Conservation (phyloP, 139 green algal species). For the Coelastrella sp. region DNA sequence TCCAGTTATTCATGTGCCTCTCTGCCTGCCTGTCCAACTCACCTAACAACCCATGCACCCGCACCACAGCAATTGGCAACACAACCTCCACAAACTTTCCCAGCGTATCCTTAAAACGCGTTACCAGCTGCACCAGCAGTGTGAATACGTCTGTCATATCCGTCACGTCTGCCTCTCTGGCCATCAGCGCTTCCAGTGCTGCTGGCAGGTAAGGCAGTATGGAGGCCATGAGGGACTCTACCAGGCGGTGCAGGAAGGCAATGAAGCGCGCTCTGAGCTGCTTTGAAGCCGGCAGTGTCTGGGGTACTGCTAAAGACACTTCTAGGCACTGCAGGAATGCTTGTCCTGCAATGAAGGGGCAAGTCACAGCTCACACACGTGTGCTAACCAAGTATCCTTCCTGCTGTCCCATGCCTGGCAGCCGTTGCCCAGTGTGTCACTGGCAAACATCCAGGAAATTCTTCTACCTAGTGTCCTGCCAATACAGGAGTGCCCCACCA, state of each 20-base stretch:
- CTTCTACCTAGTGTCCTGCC: too few species aligned
- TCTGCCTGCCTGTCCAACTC: not conserved
- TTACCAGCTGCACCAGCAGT: slow-evolving; percentile 81
- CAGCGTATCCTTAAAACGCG: slow-evolving; percentile 71
- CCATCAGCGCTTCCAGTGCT: slow-evolving; percentile 63
- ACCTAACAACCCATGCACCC: slow-evolving; percentile 71
- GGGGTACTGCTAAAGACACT: slow-evolving; percentile 64
- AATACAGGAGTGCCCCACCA: too few species aligned
- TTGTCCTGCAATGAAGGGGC: not conserved
- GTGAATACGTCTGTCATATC: slow-evolving; percentile 75
- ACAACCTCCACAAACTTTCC: slow-evolving; percentile 63
- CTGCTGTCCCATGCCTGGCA: too few species aligned
- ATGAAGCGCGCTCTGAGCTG: slow-evolving; percentile 81
- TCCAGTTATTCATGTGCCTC: not conserved
- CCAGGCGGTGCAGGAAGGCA: slow-evolving; percentile 86
- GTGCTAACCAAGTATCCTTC: too few species aligned
- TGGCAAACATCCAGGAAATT: too few species aligned
- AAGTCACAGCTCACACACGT: not conserved
- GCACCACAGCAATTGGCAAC: slow-evolving; percentile 64
- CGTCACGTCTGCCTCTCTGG: slow-evolving; percentile 50
- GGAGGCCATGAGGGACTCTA: slow-evolving; percentile 75
- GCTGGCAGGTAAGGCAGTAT: slow-evolving; percentile 71
- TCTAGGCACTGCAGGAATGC: slow-evolving; percentile 67
- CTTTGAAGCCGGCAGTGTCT: slow-evolving; percentile 65
- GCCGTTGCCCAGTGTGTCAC: too few species aligned